phyloP scores from a whole-genome alignment of 257 asterid species.

The Gentiana dahurica region DNA sequence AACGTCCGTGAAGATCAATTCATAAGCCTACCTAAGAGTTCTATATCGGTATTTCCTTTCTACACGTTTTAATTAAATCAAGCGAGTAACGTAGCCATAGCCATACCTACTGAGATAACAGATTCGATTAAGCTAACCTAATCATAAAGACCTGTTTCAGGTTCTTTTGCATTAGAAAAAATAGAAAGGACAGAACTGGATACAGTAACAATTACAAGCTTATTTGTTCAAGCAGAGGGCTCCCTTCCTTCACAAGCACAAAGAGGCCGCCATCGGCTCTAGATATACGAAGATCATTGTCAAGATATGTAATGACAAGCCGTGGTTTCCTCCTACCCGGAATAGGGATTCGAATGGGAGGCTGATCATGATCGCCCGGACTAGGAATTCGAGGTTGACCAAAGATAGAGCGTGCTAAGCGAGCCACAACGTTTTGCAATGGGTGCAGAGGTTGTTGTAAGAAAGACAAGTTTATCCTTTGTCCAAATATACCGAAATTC shows the following conservation, averaged over 20 bases:
- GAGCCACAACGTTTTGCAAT: conserved; percentile 50
- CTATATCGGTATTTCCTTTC: too few relatives aligned
- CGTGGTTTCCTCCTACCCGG: conserved; percentile 74
- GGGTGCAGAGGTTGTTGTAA: conserved; percentile 63
- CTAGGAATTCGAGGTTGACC: conserved; percentile 35
- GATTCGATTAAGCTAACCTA: too few relatives aligned
- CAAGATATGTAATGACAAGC: conserved; percentile 80
- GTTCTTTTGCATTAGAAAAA: too few relatives aligned
- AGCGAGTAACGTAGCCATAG: too few relatives aligned
- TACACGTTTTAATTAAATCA: too few relatives aligned
- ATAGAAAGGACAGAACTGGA: too few relatives aligned
- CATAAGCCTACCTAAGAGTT: too few relatives aligned
- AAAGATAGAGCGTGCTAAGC: conserved; percentile 56
- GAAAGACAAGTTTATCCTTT: conserved; percentile 51
- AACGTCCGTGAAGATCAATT: too few relatives aligned
- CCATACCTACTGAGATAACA: too few relatives aligned
- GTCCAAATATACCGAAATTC: conserved; percentile 58
- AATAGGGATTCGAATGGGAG: conserved; percentile 64
- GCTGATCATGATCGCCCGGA: too few relatives aligned
- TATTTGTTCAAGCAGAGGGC: conserved; percentile 54
- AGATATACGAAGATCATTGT: conserved; percentile 77
- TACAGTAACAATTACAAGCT: conserved; percentile 1
- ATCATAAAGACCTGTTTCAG: too few relatives aligned
- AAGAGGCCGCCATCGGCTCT: conserved; percentile 96
- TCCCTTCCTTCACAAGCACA: conserved; percentile 91